Conservation (phyloP, 257 asterid species). For the Sherardia arvensis region DNA sequence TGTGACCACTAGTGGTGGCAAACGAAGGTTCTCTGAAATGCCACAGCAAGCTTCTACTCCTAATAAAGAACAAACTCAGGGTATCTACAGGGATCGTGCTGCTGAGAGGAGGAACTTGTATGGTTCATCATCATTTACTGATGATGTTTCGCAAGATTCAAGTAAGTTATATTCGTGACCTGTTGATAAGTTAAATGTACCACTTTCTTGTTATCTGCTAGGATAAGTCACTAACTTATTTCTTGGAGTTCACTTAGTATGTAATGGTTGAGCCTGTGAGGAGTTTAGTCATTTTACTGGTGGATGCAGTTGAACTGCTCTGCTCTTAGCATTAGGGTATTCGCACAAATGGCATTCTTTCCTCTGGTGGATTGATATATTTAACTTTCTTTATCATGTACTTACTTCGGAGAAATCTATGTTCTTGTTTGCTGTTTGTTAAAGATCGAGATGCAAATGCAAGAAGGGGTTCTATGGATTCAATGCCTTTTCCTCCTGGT, state of each 20-base stretch:
- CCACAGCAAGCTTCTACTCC: slow-evolving; percentile 43
- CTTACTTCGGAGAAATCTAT: slow-evolving; percentile 66
- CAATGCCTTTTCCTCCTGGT: slow-evolving; percentile 99
- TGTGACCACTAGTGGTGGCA: slow-evolving; percentile 52
- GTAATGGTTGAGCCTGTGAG: slow-evolving; percentile 4
- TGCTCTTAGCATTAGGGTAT: slow-evolving; percentile 26
- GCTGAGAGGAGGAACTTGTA: slow-evolving; percentile 95
- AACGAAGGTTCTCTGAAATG: slow-evolving; percentile 91
- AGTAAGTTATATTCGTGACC: slow-evolving; percentile 51
- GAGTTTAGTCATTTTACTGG: not conserved
- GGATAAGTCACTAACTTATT: not conserved
- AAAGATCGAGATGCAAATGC: slow-evolving; percentile 70
- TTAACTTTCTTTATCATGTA: slow-evolving; percentile 34
- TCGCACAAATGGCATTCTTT: slow-evolving; percentile 34
- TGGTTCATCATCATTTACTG: slow-evolving; percentile 69
- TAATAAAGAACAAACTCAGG: slow-evolving; percentile 57
- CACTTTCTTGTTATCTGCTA: not conserved
- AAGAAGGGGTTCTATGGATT: slow-evolving; percentile 71
- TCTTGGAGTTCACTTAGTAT: not conserved
- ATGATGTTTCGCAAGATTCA: slow-evolving; percentile 65
- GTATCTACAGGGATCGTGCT: slow-evolving; percentile 85
- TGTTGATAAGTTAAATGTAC: slow-evolving; percentile 2
- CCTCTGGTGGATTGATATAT: slow-evolving; percentile 56
- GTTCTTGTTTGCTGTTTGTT: slow-evolving; percentile 41
- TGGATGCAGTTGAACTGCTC: slow-evolving; percentile 18